Evolutionary conservation across 257 asterid species (phyloP).

Genomic region (Anisodus acutangulus): DNA sequence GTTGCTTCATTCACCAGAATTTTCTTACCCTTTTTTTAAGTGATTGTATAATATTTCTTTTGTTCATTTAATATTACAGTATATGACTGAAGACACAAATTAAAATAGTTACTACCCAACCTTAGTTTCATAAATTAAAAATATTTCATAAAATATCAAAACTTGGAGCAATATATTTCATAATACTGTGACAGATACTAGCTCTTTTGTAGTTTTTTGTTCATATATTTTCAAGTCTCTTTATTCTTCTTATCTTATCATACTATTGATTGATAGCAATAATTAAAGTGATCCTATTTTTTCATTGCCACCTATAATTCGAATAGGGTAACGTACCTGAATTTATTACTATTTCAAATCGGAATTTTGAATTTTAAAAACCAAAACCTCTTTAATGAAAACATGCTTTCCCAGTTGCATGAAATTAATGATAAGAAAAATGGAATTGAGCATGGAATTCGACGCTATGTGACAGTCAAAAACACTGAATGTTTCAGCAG

Average conservation of each 20-base stretch:
- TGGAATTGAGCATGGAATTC: neutral
- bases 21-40: neutral
- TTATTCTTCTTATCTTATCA: neutral
- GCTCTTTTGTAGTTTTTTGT: neutral
- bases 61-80: neutral
- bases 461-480: neutral
- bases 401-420: neutral
- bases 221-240: neutral
- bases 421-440: neutral
- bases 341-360: conserved; percentile 5
- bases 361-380: conserved; percentile 4
- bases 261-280: conserved; percentile 9
- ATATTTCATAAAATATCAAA: conserved; percentile 16
- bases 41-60: neutral
- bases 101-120: neutral
- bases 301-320: neutral
- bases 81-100: neutral
- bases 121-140: neutral
- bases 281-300: conserved; percentile 9
- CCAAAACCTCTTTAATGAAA: conserved; percentile 12
- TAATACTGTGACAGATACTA: neutral
- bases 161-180: neutral
- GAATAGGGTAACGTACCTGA: neutral
- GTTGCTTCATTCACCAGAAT: neutral
- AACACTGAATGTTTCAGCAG: neutral